These are phyloP conservation scores for Entelexis paramagnoliae DNA, from an alignment of 1,139 yeast genomes.

Conservation along the genomic window DNA sequence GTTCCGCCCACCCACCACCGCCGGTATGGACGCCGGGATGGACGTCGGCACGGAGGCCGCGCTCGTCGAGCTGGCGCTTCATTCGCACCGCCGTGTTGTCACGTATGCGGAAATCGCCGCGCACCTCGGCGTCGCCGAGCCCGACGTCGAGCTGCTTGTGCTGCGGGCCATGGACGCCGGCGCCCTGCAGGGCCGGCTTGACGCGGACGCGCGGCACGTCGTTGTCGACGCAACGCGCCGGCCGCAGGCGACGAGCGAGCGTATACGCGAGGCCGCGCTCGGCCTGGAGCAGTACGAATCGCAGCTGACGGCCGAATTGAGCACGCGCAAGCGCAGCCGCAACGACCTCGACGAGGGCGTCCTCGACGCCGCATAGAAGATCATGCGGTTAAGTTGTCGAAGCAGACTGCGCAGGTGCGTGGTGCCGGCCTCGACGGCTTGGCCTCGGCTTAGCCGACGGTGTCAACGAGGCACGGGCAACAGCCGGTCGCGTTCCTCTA, in stretches of 20 bases:
- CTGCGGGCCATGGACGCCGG: slow-evolving; percentile 26
- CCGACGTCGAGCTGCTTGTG: slow-evolving; percentile 25
- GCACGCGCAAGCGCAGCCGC: slow-evolving; percentile 11
- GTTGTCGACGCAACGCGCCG: slow-evolving; percentile 23
- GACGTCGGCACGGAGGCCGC: background rate
- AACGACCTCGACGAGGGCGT: background rate
- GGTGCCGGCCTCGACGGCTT: too few species aligned
- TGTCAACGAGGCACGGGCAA: too few species aligned
- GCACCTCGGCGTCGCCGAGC: background rate
- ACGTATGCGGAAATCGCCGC: slow-evolving; percentile 8
- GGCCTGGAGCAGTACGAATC: slow-evolving; percentile 10
- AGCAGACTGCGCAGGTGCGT: too few species aligned
- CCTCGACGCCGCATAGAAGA: too few species aligned
- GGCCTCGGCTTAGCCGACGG: too few species aligned
- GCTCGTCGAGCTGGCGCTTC: slow-evolving; percentile 1
- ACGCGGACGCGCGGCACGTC: slow-evolving; percentile 23
- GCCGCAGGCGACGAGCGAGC: slow-evolving; percentile 21
- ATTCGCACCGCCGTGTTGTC: slow-evolving; percentile 2
- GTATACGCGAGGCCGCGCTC: background rate
- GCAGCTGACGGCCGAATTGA: slow-evolving; percentile 3
- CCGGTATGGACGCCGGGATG: too few species aligned
- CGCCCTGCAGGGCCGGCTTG: slow-evolving; percentile 25
- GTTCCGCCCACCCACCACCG: too few species aligned
- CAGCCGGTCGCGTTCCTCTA: too few species aligned
- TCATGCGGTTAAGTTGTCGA: too few species aligned